phyloP scores from a whole-genome alignment of 192 early-diverging fungal genomes.

The Spizellomyces sp. region DNA sequence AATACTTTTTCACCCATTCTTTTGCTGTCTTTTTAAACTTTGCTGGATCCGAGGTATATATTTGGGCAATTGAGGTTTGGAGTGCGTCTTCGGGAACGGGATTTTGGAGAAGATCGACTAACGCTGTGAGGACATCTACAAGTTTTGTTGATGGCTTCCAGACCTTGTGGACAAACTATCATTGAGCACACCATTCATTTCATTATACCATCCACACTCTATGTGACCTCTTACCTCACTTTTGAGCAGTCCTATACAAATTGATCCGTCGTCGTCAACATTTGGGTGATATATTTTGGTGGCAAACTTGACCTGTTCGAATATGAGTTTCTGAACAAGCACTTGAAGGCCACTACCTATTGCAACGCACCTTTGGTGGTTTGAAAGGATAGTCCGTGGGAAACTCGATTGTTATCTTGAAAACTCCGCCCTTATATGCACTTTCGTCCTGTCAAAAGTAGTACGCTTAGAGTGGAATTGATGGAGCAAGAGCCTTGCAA shows the following conservation, averaged over 20 bases:
- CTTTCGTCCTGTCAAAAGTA: conserved; percentile 47
- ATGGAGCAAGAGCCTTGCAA: neutral
- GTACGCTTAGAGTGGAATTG: conserved; percentile 4
- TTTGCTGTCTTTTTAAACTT: conserved; percentile 72
- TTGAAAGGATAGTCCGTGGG: conserved; percentile 80
- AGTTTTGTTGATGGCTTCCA: conserved; percentile 86
- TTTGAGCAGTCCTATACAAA: conserved; percentile 77
- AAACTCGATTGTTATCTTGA: conserved; percentile 72
- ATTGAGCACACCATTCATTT: neutral
- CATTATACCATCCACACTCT: neutral
- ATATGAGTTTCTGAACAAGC: neutral
- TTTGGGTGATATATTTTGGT: conserved; percentile 86
- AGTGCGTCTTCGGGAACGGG: conserved; percentile 87
- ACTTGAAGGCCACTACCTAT: neutral
- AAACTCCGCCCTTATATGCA: conserved; percentile 72
- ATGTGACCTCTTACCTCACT: conserved; percentile 51
- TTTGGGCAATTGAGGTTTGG: conserved; percentile 70
- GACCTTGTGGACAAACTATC: conserved; percentile 24
- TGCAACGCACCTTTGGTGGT: conserved; percentile 62
- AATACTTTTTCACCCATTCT: conserved; percentile 74
- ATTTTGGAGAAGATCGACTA: conserved; percentile 65
- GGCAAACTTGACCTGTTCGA: conserved; percentile 64
- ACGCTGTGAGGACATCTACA: conserved; percentile 63
- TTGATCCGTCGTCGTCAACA: conserved; percentile 78
- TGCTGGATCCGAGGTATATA: conserved; percentile 63